Base-by-base conservation (phyloP, 805 yeast species). In the Zygosaccharomyces bisporus region DNA sequence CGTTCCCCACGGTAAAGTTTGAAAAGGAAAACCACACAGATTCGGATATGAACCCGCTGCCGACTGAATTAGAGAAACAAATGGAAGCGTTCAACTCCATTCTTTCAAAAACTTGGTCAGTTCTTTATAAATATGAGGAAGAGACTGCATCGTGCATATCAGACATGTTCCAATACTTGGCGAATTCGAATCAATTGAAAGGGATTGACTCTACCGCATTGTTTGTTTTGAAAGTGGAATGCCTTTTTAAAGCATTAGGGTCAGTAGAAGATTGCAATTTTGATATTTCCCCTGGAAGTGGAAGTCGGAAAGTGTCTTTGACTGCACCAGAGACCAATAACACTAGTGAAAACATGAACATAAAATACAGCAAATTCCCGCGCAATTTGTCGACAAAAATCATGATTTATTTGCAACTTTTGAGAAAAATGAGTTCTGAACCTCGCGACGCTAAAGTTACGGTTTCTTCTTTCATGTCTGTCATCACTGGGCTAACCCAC, bases 401-500 rank as follows among this genome's bases (percentile, higher is more conserved):
- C 6, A 90, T 93, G 83, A 80, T 87, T 39, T 91, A 88, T 66
- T 74, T 93, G 60, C 89, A 95, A 1, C 74, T 88, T 25, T 67
- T 93, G 34, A 73, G 96, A 49, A 88, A 86, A 56, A 71, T 51
- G 51, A 74, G 70, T 18, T 56, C 66, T 6, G 68, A 69, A 3
- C 45, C 65, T 12, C 55, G 61, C 18, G 49, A 53, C 3, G 50
- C 58, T 3, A 67, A 65, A 36, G 53, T 60, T 12, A 54, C 57
- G 6, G 67, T 76, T 32, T 78, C 89, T 0, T 81, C 85, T 3
- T 64, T 91, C 31, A 73, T 93, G 53, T 79, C 91, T 0, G 79
- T 90, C 8, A 90, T 90, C 4, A 87, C 96, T 1, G 89, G 95
- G 0, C 70, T 91, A 54, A 97, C 99, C 0, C 98, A 93, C 61